phyloP scores from a whole-genome alignment of 2,329 filamentous ascomycete species.

The Biscogniauxia sp. region DNA sequence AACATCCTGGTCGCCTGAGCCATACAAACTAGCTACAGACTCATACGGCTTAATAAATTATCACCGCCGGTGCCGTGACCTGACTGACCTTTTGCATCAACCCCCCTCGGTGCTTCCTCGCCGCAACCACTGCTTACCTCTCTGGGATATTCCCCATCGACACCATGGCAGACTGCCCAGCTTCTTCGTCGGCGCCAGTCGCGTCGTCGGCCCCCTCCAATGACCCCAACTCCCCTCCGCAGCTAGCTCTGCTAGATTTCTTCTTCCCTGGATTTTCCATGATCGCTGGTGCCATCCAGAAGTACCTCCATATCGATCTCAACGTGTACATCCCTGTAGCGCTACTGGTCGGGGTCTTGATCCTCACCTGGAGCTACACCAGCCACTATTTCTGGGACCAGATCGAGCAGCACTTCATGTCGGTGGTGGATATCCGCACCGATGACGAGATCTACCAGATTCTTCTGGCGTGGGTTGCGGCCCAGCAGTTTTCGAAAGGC shows the following conservation, averaged over 20 bases:
- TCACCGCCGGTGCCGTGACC: too few relatives aligned
- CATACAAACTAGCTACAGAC: too few relatives aligned
- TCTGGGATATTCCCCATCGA: not conserved
- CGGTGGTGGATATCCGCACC: conserved; percentile 62
- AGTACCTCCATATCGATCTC: conserved; percentile 60
- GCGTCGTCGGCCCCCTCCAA: conserved; percentile 1
- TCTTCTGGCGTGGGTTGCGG: conserved; percentile 66
- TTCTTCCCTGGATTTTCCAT: conserved; percentile 66
- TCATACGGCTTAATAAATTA: too few relatives aligned
- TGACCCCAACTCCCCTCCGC: conserved; percentile 16
- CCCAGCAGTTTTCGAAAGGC: conserved; percentile 57
- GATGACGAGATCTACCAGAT: conserved; percentile 74
- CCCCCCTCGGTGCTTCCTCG: not conserved
- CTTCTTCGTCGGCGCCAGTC: not conserved
- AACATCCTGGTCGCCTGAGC: too few relatives aligned
- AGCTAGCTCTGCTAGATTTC: conserved; percentile 54
- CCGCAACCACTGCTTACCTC: not conserved
- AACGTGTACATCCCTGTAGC: conserved; percentile 61
- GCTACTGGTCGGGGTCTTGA: conserved; percentile 47
- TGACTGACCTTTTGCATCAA: not conserved
- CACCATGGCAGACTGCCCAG: not conserved
- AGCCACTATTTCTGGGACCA: conserved; percentile 46
- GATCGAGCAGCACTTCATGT: conserved; percentile 58
- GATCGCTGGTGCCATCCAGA: conserved; percentile 50
- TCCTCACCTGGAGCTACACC: conserved; percentile 53